A percentile compares a stretch with the other conserved stretches of the same genome.
Evolutionary conservation across 257 asterid genomes (phyloP).

Genomic region (Eustoma russellianum): DNA sequence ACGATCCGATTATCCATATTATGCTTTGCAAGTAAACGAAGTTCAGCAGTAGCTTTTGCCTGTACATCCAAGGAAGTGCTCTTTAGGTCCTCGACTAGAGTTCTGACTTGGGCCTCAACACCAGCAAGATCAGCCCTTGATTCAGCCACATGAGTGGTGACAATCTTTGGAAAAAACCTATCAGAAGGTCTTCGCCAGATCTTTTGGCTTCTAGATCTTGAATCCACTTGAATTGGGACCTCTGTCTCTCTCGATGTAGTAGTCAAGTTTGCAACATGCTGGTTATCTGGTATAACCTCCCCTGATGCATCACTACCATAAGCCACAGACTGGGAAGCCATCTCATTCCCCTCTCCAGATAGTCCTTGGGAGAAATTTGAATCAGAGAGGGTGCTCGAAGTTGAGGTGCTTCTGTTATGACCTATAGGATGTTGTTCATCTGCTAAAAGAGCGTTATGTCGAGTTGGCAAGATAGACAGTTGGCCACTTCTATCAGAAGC

Average conservation of each 20-base stretch:
- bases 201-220: constrained; percentile 53
- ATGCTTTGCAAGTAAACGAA: constrained; percentile 68
- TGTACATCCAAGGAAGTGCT: constrained; percentile 44
- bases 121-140: constrained; percentile 63
- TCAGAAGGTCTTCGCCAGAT: constrained; percentile 65
- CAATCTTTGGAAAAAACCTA: constrained; percentile 45
- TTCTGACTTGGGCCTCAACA: constrained; percentile 52
- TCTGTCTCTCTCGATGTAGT: constrained; percentile 41
- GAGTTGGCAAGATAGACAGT: constrained; percentile 30
- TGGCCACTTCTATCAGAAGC: constrained; percentile 53
- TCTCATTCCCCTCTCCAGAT: constrained; percentile 43
- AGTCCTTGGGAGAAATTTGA: constrained; percentile 46
- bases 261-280: constrained; percentile 29
- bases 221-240: constrained; percentile 41
- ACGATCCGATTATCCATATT: constrained; percentile 66
- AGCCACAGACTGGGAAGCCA: constrained; percentile 37
- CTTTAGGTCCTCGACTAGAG: constrained; percentile 59
- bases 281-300: constrained; percentile 48
- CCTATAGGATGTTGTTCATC: constrained; percentile 30
- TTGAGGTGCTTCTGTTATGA: constrained; percentile 50
- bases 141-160: constrained; percentile 51
- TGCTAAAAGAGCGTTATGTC: constrained; percentile 22
- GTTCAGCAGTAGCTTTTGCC: constrained; percentile 48
- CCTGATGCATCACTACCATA: constrained; percentile 54
- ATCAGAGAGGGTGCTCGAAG: constrained; percentile 48